These are phyloP conservation scores for Claviceps pazoutovae DNA, from an alignment of 2,329 filamentous ascomycete genomes.

Conservation along the genomic window DNA sequence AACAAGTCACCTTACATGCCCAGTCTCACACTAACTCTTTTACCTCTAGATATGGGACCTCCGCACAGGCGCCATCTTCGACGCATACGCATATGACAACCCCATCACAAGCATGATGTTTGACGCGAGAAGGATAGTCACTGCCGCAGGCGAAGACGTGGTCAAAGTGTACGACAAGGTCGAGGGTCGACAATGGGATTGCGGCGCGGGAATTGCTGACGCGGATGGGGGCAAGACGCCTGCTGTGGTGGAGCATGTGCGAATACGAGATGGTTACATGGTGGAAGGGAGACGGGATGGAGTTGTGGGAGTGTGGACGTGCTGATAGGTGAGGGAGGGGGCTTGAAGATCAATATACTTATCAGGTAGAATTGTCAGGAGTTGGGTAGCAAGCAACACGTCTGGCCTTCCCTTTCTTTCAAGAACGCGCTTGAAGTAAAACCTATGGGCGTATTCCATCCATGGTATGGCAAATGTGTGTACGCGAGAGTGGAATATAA, in stretches of 20 bases:
- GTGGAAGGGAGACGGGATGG: constrained; percentile 83
- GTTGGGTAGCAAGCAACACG: too few relatives aligned
- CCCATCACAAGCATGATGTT: constrained; percentile 96
- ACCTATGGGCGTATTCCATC: too few relatives aligned
- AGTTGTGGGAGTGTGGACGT: constrained; percentile 81
- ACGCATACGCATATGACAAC: constrained; percentile 90
- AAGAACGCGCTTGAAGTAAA: too few relatives aligned
- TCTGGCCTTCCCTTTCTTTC: too few relatives aligned
- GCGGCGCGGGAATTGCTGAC: constrained; percentile 65
- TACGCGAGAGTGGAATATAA: too few relatives aligned
- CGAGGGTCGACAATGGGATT: constrained; percentile 92
- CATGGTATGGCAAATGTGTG: too few relatives aligned
- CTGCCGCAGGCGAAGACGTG: constrained; percentile 80
- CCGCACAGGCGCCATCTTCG: constrained; percentile 84
- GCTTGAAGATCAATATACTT: too few relatives aligned
- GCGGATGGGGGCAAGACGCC: constrained; percentile 51
- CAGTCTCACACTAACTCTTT: not conserved
- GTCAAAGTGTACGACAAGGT: constrained; percentile 98
- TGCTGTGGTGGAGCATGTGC: constrained; percentile 67
- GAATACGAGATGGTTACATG: constrained; percentile 87
- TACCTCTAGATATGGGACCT: constrained; percentile 87
- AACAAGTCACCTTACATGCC: too few relatives aligned
- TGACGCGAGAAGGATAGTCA: constrained; percentile 75
- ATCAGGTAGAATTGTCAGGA: too few relatives aligned
- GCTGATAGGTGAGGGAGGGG: constrained; percentile 22